Evolutionary conservation across 2,329 filamentous ascomycete genomes (phyloP).

Genomic region (Hypoxylon sp.): DNA sequence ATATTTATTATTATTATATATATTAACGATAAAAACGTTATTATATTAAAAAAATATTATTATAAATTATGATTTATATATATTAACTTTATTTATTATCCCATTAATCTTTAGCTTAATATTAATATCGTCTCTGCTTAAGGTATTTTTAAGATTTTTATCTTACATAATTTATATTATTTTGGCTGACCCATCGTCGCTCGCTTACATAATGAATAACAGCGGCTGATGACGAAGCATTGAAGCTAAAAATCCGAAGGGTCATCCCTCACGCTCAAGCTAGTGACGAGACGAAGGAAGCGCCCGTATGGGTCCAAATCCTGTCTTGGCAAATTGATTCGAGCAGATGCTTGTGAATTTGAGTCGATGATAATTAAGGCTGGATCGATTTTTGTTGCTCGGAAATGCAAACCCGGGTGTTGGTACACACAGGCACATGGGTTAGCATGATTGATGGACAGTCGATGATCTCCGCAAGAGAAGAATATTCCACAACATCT

Average conservation of each 20-base stretch:
- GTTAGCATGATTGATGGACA: constrained; percentile 19
- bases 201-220: no score
- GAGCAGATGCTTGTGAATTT: constrained; percentile 10
- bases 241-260: constrained; percentile 11
- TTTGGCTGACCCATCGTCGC: no score
- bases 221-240: constrained; percentile 32
- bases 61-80: no score
- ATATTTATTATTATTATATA: no score
- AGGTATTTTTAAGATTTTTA: no score
- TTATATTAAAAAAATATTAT: no score
- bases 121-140: no score
- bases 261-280: constrained; percentile 7
- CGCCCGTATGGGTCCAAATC: constrained; percentile 16
- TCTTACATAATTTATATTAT: no score
- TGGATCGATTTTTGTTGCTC: constrained; percentile 2
- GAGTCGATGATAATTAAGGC: constrained; percentile 19
- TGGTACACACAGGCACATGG: constrained; percentile 17
- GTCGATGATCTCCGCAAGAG: constrained; percentile 6
- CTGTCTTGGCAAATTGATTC: constrained; percentile 16
- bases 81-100: no score
- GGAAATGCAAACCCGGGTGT: neutral
- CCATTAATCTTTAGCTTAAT: no score
- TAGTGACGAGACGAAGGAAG: constrained; percentile 25
- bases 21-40: no score
- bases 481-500: constrained; percentile 8